A percentile compares a stretch with the other conserved stretches of the same genome.
Conservation (phyloP, 75 land plant species). For the Sequoia sempervirens region DNA sequence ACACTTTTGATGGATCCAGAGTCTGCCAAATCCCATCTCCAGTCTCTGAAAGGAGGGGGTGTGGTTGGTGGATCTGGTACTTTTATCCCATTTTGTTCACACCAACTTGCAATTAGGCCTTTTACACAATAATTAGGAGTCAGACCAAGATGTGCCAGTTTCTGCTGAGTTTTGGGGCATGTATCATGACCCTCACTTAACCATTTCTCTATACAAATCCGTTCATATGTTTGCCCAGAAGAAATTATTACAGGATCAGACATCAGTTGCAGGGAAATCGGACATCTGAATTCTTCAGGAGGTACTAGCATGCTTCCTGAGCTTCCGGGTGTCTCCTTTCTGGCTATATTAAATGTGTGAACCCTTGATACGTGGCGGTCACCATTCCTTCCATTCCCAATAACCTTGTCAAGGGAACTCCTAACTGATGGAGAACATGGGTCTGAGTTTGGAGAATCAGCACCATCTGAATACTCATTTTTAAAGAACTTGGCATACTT, state of each 20-base stretch:
- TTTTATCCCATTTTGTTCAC: slow-evolving; percentile 64
- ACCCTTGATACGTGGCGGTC: slow-evolving; percentile 46
- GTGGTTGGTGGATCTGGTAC: slow-evolving; percentile 67
- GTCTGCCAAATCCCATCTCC: slow-evolving; percentile 54
- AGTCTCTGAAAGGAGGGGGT: slow-evolving; percentile 64
- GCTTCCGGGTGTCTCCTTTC: slow-evolving; percentile 17
- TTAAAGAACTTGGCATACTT: slow-evolving; percentile 68
- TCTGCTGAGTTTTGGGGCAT: slow-evolving; percentile 92
- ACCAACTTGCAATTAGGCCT: slow-evolving; percentile 87
- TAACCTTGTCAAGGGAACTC: slow-evolving; percentile 34
- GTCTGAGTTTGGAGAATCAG: slow-evolving; percentile 53
- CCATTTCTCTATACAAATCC: slow-evolving; percentile 92
- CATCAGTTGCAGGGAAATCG: slow-evolving; percentile 95
- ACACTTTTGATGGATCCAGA: slow-evolving; percentile 21
- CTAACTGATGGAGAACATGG: slow-evolving; percentile 55
- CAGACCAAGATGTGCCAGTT: slow-evolving; percentile 60
- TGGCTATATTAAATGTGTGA: slow-evolving; percentile 34
- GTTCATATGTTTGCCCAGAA: slow-evolving; percentile 95
- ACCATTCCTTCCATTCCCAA: slow-evolving; percentile 19
- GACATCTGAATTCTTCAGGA: slow-evolving; percentile 94
- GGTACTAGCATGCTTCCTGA: slow-evolving; percentile 40
- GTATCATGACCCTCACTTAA: slow-evolving; percentile 82
- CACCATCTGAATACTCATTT: slow-evolving; percentile 58
- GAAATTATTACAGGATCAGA: slow-evolving; percentile 93
- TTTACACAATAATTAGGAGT: slow-evolving; percentile 94